Conservation (phyloP, 1,284 basidiomycete genomes). For the Moesziomyces antarcticus region DNA sequence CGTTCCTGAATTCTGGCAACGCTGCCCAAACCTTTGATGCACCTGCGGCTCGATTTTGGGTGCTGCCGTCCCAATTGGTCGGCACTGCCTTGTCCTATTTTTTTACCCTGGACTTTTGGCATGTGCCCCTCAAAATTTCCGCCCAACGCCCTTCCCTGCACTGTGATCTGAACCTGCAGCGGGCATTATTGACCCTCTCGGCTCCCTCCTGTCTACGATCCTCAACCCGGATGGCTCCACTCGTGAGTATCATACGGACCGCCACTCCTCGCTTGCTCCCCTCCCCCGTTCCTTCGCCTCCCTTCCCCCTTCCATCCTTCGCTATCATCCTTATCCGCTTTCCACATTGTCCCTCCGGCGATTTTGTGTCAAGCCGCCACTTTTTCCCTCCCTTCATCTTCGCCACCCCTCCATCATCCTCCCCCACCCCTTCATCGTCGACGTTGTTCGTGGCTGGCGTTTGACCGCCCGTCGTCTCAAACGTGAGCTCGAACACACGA, state of each 20-base stretch:
- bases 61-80: background rate
- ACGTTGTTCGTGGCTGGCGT: constrained; percentile 11
- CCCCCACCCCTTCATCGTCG: background rate
- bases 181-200: constrained; percentile 17
- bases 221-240: constrained; percentile 22
- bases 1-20: background rate
- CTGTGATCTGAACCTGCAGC: constrained; percentile 34
- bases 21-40: constrained; percentile 3
- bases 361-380: background rate
- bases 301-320: constrained; percentile 2
- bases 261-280: background rate
- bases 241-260: constrained; percentile 22
- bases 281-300: background rate
- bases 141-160: constrained; percentile 6
- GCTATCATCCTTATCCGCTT: background rate
- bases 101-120: background rate
- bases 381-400: background rate
- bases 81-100: background rate
- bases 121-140: background rate
- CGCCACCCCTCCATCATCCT: background rate
- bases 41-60: background rate
- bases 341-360: background rate
- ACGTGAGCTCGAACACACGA: constrained; percentile 27
- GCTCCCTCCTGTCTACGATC: constrained; percentile 16
- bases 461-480: constrained; percentile 16